phyloP scores from a whole-genome alignment of 2,329 filamentous ascomycete species.

The Tolypocladium endophyticum region DNA sequence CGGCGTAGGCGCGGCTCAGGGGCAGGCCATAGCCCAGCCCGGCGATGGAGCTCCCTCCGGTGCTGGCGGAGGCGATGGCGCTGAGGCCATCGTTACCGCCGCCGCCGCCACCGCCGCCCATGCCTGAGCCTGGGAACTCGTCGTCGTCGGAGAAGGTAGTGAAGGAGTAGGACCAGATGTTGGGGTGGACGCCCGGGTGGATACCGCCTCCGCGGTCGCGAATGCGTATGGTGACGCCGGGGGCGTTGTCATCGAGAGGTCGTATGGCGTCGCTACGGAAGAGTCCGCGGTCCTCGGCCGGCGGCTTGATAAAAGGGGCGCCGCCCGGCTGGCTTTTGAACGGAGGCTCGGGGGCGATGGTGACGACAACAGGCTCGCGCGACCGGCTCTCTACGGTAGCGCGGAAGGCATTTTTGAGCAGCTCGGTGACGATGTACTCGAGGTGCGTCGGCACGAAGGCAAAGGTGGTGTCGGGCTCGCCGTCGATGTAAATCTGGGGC shows the following conservation, averaged over 20 bases:
- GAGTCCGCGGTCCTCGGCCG: slow-evolving; percentile 26
- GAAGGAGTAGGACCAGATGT: slow-evolving; percentile 96
- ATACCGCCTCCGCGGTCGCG: slow-evolving; percentile 94
- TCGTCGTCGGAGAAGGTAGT: slow-evolving; percentile 73
- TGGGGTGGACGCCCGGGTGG: slow-evolving; percentile 66
- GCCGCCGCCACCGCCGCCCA: slow-evolving; percentile 3
- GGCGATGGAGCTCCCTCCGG: slow-evolving; percentile 74
- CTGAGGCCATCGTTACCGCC: slow-evolving; percentile 49
- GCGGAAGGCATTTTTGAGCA: slow-evolving; percentile 93
- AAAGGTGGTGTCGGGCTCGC: slow-evolving; percentile 78
- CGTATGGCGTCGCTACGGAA: slow-evolving; percentile 38
- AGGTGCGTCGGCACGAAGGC: slow-evolving; percentile 92
- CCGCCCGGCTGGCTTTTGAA: slow-evolving; percentile 15
- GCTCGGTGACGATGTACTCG: slow-evolving; percentile 93
- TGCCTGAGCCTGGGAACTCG: slow-evolving; percentile 25
- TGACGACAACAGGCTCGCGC: slow-evolving; percentile 77
- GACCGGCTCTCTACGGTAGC: slow-evolving; percentile 82
- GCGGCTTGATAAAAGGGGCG: slow-evolving; percentile 18
- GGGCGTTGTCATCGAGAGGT: slow-evolving; percentile 53
- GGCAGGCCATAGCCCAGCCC: slow-evolving; percentile 90
- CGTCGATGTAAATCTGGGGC: slow-evolving; percentile 70
- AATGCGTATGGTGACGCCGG: slow-evolving; percentile 90
- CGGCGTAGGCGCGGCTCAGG: slow-evolving; percentile 83
- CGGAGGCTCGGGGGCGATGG: slow-evolving; percentile 64
- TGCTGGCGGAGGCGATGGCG: slow-evolving; percentile 61